A percentile compares a stretch with the other conserved stretches of the same genome.
Conservation (phyloP, 805 yeast genomes). For the Lipomyces chichibuensis region DNA sequence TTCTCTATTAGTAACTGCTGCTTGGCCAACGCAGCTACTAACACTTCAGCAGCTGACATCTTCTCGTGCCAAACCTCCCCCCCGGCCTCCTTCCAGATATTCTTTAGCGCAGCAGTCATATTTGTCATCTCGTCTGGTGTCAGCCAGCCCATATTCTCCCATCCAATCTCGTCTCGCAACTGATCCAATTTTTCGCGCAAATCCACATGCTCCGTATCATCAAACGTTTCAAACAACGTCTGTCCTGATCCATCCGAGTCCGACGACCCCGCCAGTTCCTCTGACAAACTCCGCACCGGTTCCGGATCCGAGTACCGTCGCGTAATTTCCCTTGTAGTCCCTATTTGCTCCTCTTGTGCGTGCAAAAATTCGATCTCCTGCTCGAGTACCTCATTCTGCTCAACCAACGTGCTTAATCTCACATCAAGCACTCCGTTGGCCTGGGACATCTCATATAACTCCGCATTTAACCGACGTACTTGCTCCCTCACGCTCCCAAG, state of each 20-base stretch:
- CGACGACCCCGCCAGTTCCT: constrained; percentile 1
- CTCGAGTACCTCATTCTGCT: constrained; percentile 8
- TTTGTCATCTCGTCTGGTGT: constrained; percentile 18
- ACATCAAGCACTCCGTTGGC: constrained; percentile 17
- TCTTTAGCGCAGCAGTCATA: constrained; percentile 3
- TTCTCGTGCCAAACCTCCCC: neutral
- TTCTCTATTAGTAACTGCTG: constrained; percentile 20
- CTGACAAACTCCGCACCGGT: neutral
- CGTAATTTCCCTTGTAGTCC: neutral
- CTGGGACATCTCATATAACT: constrained; percentile 10
- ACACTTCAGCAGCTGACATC: constrained; percentile 4
- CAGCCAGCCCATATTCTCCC: constrained; percentile 14
- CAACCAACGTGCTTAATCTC: constrained; percentile 6
- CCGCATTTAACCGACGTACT: constrained; percentile 8
- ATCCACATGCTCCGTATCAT: constrained; percentile 12
- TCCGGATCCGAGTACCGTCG: constrained; percentile 1
- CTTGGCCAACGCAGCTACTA: constrained; percentile 21
- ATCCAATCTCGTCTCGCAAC: constrained; percentile 11
- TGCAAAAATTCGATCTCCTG: constrained; percentile 4
- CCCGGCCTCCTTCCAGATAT: neutral
- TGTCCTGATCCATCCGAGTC: constrained; percentile 3
- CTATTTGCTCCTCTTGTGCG: neutral
- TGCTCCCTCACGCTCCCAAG: constrained; percentile 11
- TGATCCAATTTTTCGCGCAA: constrained; percentile 19
- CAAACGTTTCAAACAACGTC: neutral